A percentile compares a stretch with the other conserved stretches of the same genome.
These are phyloP conservation scores for Pharus latifolius DNA, from an alignment of 176 grass and related monocot species.

Conservation along the genomic window DNA sequence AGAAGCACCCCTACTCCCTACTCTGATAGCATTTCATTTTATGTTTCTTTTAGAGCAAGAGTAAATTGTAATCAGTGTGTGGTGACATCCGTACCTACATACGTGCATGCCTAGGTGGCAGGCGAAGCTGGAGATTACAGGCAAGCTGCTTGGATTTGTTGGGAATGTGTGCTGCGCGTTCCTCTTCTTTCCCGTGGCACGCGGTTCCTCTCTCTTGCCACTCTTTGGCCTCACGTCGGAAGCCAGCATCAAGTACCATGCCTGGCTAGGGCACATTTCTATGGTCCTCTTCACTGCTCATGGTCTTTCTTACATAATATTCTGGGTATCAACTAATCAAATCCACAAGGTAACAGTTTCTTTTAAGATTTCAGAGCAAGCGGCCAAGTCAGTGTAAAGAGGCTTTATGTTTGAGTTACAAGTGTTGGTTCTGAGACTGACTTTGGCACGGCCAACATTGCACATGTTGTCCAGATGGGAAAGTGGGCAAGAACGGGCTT, in stretches of 20 bases:
- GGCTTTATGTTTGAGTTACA: too few species aligned
- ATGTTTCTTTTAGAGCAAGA: too few species aligned
- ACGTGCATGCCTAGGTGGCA: conserved; percentile 30
- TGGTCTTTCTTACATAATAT: conserved; percentile 20
- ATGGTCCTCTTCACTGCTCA: conserved; percentile 40
- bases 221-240: conserved; percentile 54
- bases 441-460: background rate
- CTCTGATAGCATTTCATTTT: too few species aligned
- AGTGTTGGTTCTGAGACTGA: too few species aligned
- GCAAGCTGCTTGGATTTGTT: conserved; percentile 12
- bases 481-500: conserved; percentile 29
- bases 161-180: conserved; percentile 42
- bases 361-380: too few species aligned
- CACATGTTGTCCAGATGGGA: conserved; percentile 22
- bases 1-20: too few species aligned
- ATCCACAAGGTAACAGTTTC: conserved; percentile 38
- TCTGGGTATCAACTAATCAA: conserved; percentile 41
- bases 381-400: too few species aligned
- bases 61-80: too few species aligned
- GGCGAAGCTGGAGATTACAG: conserved; percentile 19
- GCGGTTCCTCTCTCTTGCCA: conserved; percentile 36
- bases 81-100: background rate
- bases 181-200: conserved; percentile 40
- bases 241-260: conserved; percentile 54
- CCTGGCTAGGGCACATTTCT: conserved; percentile 44